These are phyloP conservation scores for Trichoderma sp. DNA, from an alignment of 2,329 filamentous ascomycete genomes.

Conservation along the genomic window DNA sequence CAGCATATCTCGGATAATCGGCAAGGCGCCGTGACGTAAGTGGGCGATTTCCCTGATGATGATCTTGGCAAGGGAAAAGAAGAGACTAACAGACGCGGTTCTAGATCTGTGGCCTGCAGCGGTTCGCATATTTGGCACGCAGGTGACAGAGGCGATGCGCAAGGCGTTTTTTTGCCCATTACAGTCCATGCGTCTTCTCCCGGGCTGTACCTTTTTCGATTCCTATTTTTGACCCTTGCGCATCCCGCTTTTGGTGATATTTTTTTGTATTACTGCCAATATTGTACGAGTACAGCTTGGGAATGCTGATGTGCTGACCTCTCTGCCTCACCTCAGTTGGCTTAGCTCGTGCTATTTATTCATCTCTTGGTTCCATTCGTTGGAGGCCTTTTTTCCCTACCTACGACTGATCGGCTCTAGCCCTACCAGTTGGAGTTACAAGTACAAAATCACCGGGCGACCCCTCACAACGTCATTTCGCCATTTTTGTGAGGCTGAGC, in stretches of 20 bases:
- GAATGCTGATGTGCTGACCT: background rate
- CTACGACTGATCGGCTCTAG: background rate
- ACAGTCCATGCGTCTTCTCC: background rate
- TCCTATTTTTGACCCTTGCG: background rate
- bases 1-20: constrained; percentile 16
- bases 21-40: constrained; percentile 15
- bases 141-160: constrained; percentile 2
- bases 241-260: background rate
- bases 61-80: background rate
- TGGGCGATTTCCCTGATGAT: background rate
- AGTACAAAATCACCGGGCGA: background rate
- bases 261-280: background rate
- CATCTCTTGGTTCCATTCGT: background rate
- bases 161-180: background rate
- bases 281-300: background rate
- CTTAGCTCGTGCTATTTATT: background rate
- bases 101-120: constrained; percentile 14
- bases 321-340: background rate
- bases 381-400: background rate
- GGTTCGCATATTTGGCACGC: constrained; percentile 2
- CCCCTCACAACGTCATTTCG: constrained; percentile 14
- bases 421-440: background rate
- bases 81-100: background rate
- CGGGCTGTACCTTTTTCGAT: background rate
- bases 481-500: constrained; percentile 4